Evolutionary conservation across 495 filamentous ascomycete genomes (phyloP), one percentile per base, ranked within the genome.

Genomic region (Viridothelium virens): DNA sequence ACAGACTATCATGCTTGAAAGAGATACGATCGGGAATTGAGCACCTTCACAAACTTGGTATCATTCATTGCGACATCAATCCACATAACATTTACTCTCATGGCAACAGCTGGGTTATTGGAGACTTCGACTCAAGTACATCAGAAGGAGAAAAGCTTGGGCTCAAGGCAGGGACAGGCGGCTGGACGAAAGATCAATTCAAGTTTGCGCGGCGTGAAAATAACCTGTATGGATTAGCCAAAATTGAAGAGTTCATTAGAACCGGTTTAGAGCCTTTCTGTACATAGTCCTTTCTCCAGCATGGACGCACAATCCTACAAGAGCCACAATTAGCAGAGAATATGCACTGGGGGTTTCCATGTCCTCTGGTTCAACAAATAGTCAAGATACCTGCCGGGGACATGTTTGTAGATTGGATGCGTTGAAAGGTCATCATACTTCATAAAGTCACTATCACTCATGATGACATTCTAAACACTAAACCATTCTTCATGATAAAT

Each of bases 51-150:
- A 18, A 25, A 5, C 18, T 53, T 9, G 48, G 18, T 11, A 53
- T 53, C 18, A 53, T 53, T 53, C 48, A 53, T 18, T 53, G 18
- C 48, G 18, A 53, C 18, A 53, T 53, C 48, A 53, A 53, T 53
- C 48, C 48, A n/a, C 9, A 18, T 1, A 53, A 53, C 18, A 53
- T 53, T 5, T 53, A 14, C 48, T 14, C 48, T 1, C 11, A 53
- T 25, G 12, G 48, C 11, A 5, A 14, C 11, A 11, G 12, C 1
- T 53, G 11, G 5, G 18, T 53, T 14, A 25, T 53, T 18, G 48
- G 48, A 25, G 18, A 53, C n/a, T 53, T 53, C 48, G 48, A 53
- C 18, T 53, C 48, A 53, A 14, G 48, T 53, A 53, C 48, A 5
- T 53, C 18, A 11, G 48, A 53, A 53, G 48, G 48, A 18, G 48